phyloP scores from a whole-genome alignment of 177 flowering plant genomes.

The Vitis hybrid region DNA sequence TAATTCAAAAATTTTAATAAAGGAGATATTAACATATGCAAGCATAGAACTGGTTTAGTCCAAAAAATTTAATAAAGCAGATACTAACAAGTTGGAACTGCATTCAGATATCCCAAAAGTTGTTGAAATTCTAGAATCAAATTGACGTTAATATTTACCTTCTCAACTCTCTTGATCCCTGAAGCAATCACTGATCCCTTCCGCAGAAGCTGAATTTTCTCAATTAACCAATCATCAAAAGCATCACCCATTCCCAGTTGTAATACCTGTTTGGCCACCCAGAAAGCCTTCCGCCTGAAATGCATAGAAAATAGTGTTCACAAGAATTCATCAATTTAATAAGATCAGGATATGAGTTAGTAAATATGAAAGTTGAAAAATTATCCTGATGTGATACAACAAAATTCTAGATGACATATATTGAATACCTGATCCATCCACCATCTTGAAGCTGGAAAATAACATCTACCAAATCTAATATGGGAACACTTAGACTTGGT shows the following conservation, averaged over 20 bases:
- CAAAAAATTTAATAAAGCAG: too few species aligned
- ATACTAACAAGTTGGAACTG: too few species aligned
- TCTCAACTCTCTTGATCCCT: constrained; percentile 72
- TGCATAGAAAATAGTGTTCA: constrained; percentile 12
- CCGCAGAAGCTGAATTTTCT: constrained; percentile 85
- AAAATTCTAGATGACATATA: background rate
- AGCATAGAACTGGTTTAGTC: too few species aligned
- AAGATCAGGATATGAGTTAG: background rate
- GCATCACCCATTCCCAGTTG: constrained; percentile 99
- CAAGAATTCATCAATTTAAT: constrained; percentile 8
- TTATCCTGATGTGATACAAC: too few species aligned
- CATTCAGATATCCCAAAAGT: too few species aligned
- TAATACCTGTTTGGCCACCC: constrained; percentile 95
- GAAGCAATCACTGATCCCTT: constrained; percentile 87
- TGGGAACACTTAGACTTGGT: constrained; percentile 77
- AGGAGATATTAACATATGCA: too few species aligned
- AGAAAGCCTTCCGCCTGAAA: constrained; percentile 85
- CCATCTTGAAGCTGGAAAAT: constrained; percentile 96
- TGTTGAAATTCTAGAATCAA: background rate
- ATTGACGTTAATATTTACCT: constrained; percentile 44
- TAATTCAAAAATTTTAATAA: too few species aligned
- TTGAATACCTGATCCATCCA: constrained; percentile 93
- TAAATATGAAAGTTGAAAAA: background rate
- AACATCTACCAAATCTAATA: constrained; percentile 92
- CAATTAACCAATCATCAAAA: constrained; percentile 95